phyloP scores from a whole-genome alignment of 1,139 yeast genomes.

The Protomyces lactucae-debilis region DNA sequence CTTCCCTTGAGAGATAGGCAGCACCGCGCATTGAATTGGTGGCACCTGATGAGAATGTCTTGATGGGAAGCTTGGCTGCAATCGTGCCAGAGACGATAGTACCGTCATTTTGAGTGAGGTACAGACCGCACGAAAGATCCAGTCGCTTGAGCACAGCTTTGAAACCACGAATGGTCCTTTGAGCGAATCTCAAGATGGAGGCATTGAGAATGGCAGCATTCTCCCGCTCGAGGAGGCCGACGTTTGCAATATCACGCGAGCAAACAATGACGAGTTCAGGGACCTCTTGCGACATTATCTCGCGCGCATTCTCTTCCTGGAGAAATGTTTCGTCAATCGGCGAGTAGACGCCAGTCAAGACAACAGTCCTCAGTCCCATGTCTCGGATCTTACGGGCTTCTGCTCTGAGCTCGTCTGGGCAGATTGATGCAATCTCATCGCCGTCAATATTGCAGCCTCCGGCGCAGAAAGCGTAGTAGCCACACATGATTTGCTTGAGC shows the following conservation, averaged over 20 bases:
- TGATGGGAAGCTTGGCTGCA: conserved; percentile 42
- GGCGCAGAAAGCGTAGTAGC: conserved; percentile 39
- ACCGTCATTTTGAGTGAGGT: conserved; percentile 47
- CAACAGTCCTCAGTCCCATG: conserved; percentile 40
- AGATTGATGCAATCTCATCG: conserved; percentile 38
- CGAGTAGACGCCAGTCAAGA: conserved; percentile 44
- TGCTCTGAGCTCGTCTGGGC: conserved; percentile 38
- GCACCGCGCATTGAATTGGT: conserved; percentile 50
- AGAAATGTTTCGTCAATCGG: conserved; percentile 36
- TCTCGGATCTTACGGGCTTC: conserved; percentile 39
- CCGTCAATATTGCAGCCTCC: conserved; percentile 48
- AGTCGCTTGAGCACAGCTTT: conserved; percentile 39
- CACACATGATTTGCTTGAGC: conserved; percentile 38
- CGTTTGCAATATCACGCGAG: conserved; percentile 43
- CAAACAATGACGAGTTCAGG: conserved; percentile 42
- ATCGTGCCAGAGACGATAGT: conserved; percentile 43
- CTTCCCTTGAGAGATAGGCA: conserved; percentile 40
- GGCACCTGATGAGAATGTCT: conserved; percentile 47
- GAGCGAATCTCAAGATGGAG: conserved; percentile 44
- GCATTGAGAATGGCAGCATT: conserved; percentile 47
- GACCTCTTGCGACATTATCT: conserved; percentile 37
- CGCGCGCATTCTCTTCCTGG: conserved; percentile 41
- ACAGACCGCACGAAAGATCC: conserved; percentile 42
- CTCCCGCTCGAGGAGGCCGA: conserved; percentile 46
- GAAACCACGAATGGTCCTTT: conserved; percentile 41